phyloP scores from a whole-genome alignment of 106 monocot species.

The Iris macrosiphon region DNA sequence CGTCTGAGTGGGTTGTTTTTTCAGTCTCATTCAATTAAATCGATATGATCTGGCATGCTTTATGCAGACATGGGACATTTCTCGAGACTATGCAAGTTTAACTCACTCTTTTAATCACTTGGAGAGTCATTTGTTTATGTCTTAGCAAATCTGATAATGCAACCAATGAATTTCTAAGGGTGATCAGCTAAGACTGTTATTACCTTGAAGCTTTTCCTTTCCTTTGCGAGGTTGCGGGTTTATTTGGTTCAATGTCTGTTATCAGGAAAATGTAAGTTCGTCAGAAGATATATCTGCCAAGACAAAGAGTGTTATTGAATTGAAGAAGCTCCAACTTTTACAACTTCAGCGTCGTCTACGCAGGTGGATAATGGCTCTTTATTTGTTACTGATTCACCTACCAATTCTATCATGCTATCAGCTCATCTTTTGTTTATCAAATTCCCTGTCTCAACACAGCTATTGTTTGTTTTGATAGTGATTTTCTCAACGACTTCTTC shows the following conservation, averaged over 20 bases:
- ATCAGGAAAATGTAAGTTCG: conserved; percentile 82
- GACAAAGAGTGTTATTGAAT: conserved; percentile 96
- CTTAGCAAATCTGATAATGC: no score
- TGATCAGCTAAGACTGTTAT: no score
- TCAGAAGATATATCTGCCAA: conserved; percentile 96
- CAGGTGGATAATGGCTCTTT: conserved; percentile 30
- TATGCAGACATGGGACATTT: no score
- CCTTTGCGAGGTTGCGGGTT: neutral
- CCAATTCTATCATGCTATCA: neutral
- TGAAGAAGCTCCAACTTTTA: conserved; percentile 97
- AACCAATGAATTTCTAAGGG: neutral
- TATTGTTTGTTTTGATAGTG: conserved; percentile 39
- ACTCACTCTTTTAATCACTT: no score
- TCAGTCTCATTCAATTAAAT: no score
- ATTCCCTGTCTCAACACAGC: neutral
- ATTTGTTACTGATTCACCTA: neutral
- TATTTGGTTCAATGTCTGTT: conserved; percentile 7
- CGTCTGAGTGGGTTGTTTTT: no score
- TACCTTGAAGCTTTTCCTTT: neutral
- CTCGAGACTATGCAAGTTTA: no score
- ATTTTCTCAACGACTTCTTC: conserved; percentile 90
- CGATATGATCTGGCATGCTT: no score
- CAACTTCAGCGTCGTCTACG: conserved; percentile 80
- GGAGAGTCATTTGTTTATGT: no score
- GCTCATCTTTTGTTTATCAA: conserved; percentile 4